Base-by-base conservation (phyloP, 2,329 filamentous ascomycete species). In the Pseudopyricularia cyperi region DNA sequence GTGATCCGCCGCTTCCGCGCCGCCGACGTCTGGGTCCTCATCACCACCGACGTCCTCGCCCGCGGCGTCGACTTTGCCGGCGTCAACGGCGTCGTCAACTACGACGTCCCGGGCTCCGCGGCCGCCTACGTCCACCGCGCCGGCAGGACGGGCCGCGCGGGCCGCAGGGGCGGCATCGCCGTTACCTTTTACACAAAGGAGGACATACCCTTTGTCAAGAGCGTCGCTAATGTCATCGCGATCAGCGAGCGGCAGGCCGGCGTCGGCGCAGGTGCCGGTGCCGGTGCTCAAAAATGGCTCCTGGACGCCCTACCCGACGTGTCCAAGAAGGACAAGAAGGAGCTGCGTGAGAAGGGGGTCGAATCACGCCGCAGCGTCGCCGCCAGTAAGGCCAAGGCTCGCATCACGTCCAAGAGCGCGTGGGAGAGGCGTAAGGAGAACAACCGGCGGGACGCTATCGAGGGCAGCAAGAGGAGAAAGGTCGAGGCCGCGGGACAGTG, bases 111-210 rank as follows among this genome's bases (percentile, higher is more conserved):
- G 0, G 88, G 84, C n/a, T 90, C 87, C 0, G 85, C 86, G 5
- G 91, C 90, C 0, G 82, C 82, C 1, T 98, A 98, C 63, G 86
- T 98, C 7, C 93, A 98, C 68, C 87, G 93, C 11, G 89, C 93
- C 0, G 93, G 93, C 0, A 80, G 93, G 47, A 97, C 93, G 0
- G 93, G 91, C 0, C 79, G 93, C 22, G 93, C 90, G 0, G 93
- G 93, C 0, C 79, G 90, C 24, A 81, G 87, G 61, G 90, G 90
- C 19, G 93, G 93, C 48, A 79, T 95, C 3, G 90, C 89, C 0
- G 85, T 98, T 1, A 98, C 93, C 0, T 85, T 95, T 54, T 98
- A 95, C 67, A 97, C 91, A 0, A 89, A 93, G 65, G 93, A 96
- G 55, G 93, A 98, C 62, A 85, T 97, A 4, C 85, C 87, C 0